Conservation (phyloP, 306 rosid genomes). For the Comarum palustre region DNA sequence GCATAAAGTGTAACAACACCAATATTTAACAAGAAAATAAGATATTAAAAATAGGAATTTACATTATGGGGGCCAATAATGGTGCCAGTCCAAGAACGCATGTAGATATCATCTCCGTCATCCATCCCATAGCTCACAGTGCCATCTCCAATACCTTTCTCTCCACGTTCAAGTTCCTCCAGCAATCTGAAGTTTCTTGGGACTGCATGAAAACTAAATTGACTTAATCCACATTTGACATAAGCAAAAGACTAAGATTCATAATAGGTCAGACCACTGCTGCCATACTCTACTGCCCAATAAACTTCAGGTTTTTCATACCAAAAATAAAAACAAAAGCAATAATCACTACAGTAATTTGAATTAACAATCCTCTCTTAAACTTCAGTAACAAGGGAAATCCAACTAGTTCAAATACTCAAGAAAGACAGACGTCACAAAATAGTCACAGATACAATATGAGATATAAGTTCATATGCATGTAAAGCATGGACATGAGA, state of each 20-base stretch:
- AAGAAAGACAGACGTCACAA: background rate
- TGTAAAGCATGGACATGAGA: background rate
- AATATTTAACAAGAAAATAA: background rate
- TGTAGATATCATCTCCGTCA: conserved; percentile 97
- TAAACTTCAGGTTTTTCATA: background rate
- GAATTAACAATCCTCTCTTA: background rate
- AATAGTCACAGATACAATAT: background rate
- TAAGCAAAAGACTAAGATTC: background rate
- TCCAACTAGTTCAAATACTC: background rate
- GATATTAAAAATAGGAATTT: conserved; percentile 19
- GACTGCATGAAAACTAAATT: conserved; percentile 50
- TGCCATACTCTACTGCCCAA: too few species aligned
- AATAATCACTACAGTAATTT: background rate
- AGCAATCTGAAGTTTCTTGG: conserved; percentile 99
- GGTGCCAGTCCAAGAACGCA: conserved; percentile 64
- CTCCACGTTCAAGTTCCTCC: conserved; percentile 99
- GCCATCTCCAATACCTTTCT: conserved; percentile 89
- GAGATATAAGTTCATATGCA: background rate
- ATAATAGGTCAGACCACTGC: too few species aligned
- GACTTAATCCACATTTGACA: conserved; percentile 17
- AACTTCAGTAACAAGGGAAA: background rate
- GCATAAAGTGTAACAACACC: background rate
- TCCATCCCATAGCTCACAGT: conserved; percentile 98
- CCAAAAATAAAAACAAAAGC: background rate
- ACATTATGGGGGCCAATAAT: conserved; percentile 98